Base-by-base conservation (phyloP, 176 grass and related monocot species). In the Aegilops bicornis region DNA sequence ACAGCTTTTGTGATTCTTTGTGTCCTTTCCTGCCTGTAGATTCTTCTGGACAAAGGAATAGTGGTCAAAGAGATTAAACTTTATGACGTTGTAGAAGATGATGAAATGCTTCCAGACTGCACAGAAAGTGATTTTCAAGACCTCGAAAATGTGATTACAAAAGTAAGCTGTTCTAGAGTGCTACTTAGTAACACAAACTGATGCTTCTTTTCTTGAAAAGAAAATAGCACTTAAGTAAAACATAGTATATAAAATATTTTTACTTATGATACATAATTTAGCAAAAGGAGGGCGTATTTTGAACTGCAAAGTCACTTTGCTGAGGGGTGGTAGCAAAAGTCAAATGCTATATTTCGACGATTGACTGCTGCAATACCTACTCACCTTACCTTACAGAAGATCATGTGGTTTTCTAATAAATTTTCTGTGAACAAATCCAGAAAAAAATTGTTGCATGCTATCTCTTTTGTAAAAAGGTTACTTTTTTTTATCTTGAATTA, bases 1-100 rank as follows among this genome's bases (percentile, higher is more conserved):
- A 22, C 36, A 69, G 8, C 45, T 59, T 36, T 37, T 82, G 52
- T 81, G 78, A 84, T 87, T 33, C 29, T 81, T 5, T 81, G 36
- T 67, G 29, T 87, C 65, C 7, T 52, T 86, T 89, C 64, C 25
- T 40, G 56, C 10, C 19, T 90, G 65, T 86, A 98, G 96, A 89
- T 98, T 83, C 89, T 98, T 83, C 66, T 92, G 22, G 82, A 94
- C 65, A 98, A 29, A 95, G 96, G 93, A 90, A 94, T 98, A 89
- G 15, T 76, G 16, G 78, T 83, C 80, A 87, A 89, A 17, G 96
- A 95, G 84, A 98, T 98, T 25, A 98, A 94, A 80, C 93, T 98
- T 76, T 98, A 95, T 92, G 91, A 74, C 54, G 86, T 78, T 45
- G 86, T 65, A 67, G 93, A 95, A 89, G 90, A 88, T 48, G 88